These are phyloP conservation scores for Asclepias syriaca DNA, from an alignment of 257 asterid genomes.

Conservation along the genomic window DNA sequence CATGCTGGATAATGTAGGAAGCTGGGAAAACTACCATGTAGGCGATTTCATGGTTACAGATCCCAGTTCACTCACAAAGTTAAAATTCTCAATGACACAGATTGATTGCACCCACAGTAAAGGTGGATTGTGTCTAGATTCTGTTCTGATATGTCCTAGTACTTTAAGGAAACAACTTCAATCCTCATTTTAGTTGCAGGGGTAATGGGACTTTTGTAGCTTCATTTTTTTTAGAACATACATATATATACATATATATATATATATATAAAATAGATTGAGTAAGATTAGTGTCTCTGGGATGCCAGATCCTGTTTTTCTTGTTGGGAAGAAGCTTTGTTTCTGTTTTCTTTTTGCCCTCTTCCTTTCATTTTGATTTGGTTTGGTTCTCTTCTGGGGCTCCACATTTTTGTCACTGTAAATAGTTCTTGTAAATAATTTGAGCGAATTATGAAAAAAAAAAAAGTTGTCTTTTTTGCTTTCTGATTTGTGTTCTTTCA, in stretches of 20 bases:
- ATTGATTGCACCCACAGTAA: constrained; percentile 87
- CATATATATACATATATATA: too few species aligned
- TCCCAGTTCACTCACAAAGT: constrained; percentile 30
- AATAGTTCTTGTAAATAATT: constrained; percentile 7
- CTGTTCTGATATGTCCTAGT: constrained; percentile 58
- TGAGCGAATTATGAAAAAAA: background rate
- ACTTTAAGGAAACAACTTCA: constrained; percentile 37
- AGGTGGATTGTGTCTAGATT: constrained; percentile 83
- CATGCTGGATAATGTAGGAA: constrained; percentile 49
- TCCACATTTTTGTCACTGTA: constrained; percentile 12
- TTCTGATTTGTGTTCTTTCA: background rate
- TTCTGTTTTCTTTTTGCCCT: background rate
- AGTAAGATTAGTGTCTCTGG: background rate
- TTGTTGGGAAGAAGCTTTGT: constrained; percentile 8
- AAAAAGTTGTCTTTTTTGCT: background rate
- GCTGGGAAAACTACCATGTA: constrained; percentile 62
- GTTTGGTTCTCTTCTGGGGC: constrained; percentile 8
- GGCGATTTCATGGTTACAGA: constrained; percentile 66
- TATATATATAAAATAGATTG: background rate
- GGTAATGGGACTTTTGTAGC: background rate
- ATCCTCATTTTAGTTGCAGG: background rate
- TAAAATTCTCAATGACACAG: constrained; percentile 62
- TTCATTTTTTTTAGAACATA: background rate
- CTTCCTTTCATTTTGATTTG: constrained; percentile 4
- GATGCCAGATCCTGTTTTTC: constrained; percentile 1